Evolutionary conservation across 208 protist species (phyloP), one percentile per base, ranked within the genome.

Genomic region (Trypanosoma brucei): DNA sequence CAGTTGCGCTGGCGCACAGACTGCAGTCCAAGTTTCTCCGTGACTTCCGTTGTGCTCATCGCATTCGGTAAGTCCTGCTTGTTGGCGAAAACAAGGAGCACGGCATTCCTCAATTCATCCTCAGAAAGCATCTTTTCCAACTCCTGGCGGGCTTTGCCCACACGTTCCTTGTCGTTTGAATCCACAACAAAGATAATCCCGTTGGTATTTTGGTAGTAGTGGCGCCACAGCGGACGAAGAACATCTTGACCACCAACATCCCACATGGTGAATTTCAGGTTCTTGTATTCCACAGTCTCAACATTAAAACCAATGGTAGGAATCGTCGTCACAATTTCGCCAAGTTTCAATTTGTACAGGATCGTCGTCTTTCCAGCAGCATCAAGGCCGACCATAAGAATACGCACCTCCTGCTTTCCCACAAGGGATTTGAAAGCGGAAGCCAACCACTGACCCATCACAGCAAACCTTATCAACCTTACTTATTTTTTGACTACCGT

Each of bases 21-120:
- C 40, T 97, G 79, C 42, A 99, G 86, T 5, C 93, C 94, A 1
- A 99, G 84, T 79, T 96, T 95, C 65, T 99, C 96, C 5, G 91
- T 96, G 45, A 99, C 88, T 78, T 99, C 97, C 4, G 88, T 94
- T 9, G 86, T 95, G 66, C 84, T 93, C 90, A 99, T 98, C 11
- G 98, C 97, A 75, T 99, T 98, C 37, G 98, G 96, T 39, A 99
- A 68, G 87, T 99, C 98, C 80, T 99, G 97, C 81, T 99, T 99
- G 93, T 99, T 99, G n/a, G 98, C 98, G 59, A 99, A 99, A 4
- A 99, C 96, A 3, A 99, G 90, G 8, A 99, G 73, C 4, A 91
- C 72, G 5, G 96, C 95, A 61, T 98, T 96, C 55, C 93, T 79
- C 13, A 99, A 92, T 73, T 99, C 96, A 57, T 99, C 96, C 74